Percentiles rank a stretch among this genome's conserved stretches.
phyloP scores from a whole-genome alignment of 1,139 yeast genomes.

The Debaryomyces udenii region DNA sequence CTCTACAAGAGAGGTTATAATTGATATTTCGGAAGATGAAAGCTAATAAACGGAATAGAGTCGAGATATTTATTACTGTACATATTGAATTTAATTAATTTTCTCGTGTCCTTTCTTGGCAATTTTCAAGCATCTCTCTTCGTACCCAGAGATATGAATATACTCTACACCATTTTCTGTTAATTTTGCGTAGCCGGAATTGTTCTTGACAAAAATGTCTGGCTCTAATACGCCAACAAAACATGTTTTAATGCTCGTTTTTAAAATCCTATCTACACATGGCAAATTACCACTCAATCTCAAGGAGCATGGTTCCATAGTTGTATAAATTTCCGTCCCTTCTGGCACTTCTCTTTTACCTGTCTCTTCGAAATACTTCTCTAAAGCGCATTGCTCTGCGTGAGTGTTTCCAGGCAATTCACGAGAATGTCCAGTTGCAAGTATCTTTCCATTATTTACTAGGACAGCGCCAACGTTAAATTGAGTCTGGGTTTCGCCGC shows the following conservation, averaged over 20 bases:
- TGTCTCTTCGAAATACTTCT: constrained; percentile 57
- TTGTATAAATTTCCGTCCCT: constrained; percentile 85
- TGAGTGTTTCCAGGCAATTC: constrained; percentile 96
- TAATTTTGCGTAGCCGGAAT: constrained; percentile 62
- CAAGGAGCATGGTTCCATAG: constrained; percentile 97
- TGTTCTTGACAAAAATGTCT: constrained; percentile 78
- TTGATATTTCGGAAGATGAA: constrained; percentile 25
- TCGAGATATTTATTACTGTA: background rate
- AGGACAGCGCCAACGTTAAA: constrained; percentile 93
- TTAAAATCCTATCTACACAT: constrained; percentile 77
- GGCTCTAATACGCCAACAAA: constrained; percentile 96
- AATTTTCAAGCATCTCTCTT: constrained; percentile 67
- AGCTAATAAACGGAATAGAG: background rate
- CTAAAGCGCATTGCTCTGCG: constrained; percentile 94
- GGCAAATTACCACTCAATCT: constrained; percentile 90
- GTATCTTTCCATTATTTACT: constrained; percentile 63
- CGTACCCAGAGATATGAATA: constrained; percentile 82
- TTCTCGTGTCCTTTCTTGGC: constrained; percentile 75
- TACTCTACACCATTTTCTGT: constrained; percentile 64
- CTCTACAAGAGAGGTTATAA: constrained; percentile 55
- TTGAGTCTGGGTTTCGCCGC: constrained; percentile 84
- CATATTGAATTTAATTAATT: constrained; percentile 11
- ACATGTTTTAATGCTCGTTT: constrained; percentile 62
- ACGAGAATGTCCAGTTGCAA: constrained; percentile 84
- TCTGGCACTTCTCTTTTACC: constrained; percentile 57